Conservation (phyloP, 108 stramenopile genomes). For the Nannochloropsis granulata region DNA sequence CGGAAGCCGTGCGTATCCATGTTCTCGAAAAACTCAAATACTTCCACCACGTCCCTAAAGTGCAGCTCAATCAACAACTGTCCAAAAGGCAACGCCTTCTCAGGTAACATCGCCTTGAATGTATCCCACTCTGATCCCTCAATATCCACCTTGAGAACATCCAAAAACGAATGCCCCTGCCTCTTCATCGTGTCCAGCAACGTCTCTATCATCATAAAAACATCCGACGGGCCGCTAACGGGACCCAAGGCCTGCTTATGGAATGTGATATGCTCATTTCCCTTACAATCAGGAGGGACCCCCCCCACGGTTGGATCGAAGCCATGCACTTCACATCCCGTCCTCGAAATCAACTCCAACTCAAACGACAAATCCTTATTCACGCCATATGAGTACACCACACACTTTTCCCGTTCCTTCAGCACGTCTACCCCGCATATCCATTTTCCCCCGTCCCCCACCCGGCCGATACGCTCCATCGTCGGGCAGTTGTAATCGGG, state of each 20-base stretch:
- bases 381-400: not conserved
- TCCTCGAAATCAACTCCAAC: not conserved
- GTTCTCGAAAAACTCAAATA: not conserved
- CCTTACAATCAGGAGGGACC: not conserved
- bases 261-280: not conserved
- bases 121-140: not conserved
- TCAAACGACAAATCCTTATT: not conserved
- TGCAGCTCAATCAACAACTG: not conserved
- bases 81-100: not conserved
- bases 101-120: not conserved
- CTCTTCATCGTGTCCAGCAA: not conserved
- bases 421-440: not conserved
- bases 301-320: not conserved
- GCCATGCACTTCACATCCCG: not conserved
- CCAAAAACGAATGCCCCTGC: not conserved
- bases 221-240: not conserved
- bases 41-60: not conserved
- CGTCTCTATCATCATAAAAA: not conserved
- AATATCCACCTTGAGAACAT: not conserved
- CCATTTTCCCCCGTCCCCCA: slow-evolving; percentile 1
- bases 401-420: not conserved
- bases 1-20: not conserved
- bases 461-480: not conserved
- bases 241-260: not conserved
- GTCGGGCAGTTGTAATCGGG: not conserved